Evolutionary conservation across 176 grass and related monocot species (phyloP).

Genomic region (Coix lacrymajobi): DNA sequence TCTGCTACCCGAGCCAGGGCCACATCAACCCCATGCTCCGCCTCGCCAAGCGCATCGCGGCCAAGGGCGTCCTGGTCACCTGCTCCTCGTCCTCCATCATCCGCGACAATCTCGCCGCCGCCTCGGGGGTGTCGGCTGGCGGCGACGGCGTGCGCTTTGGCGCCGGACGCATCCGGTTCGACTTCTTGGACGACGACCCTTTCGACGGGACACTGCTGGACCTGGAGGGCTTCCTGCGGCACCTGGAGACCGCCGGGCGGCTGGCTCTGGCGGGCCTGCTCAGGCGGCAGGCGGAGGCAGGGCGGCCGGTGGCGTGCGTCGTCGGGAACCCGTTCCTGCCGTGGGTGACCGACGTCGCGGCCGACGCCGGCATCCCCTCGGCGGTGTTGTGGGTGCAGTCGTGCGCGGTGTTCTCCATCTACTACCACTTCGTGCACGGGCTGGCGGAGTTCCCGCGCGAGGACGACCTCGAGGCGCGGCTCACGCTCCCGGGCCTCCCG

Average conservation of each 20-base stretch:
- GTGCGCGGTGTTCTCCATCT: background rate
- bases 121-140: background rate
- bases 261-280: background rate
- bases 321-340: background rate
- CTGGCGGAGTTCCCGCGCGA: background rate
- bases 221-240: background rate
- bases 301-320: background rate
- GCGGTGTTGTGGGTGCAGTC: constrained; percentile 8
- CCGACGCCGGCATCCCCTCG: background rate
- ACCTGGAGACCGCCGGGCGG: background rate
- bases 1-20: background rate
- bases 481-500: background rate
- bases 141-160: background rate
- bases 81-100: background rate
- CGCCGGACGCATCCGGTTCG: background rate
- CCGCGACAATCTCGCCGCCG: background rate
- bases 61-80: background rate
- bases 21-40: constrained; percentile 5
- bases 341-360: background rate
- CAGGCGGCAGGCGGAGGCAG: background rate
- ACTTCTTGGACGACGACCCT: background rate
- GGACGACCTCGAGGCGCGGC: background rate
- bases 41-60: background rate
- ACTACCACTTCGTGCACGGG: background rate
- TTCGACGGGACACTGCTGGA: background rate